A percentile compares a stretch with the other conserved stretches of the same genome.
Conservation (phyloP, 1,284 basidiomycete species). For the Bjerkandera adusta region DNA sequence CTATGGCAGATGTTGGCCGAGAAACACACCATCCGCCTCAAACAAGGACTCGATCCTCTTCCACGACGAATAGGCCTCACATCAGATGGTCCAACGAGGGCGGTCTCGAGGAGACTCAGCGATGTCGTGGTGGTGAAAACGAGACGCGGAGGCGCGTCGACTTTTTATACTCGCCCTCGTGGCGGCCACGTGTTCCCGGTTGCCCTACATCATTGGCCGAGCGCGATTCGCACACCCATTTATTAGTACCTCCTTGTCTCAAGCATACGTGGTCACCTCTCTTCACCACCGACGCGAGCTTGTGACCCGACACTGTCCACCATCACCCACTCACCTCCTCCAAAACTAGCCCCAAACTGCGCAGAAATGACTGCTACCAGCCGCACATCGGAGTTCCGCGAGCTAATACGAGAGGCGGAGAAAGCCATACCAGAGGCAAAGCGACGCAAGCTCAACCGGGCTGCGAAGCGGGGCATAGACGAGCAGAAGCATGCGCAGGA, state of each 20-base stretch:
- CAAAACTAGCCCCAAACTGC: too few relatives aligned
- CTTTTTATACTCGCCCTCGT: conserved; percentile 17
- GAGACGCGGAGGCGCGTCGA: conserved; percentile 7
- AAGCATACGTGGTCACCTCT: too few relatives aligned
- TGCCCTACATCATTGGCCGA: too few relatives aligned
- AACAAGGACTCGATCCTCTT: conserved; percentile 59
- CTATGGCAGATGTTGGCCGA: conserved; percentile 66
- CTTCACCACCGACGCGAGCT: too few relatives aligned
- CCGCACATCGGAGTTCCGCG: conserved; percentile 61
- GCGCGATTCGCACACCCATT: too few relatives aligned
- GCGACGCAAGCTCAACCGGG: conserved; percentile 45
- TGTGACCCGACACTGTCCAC: background rate
- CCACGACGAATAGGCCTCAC: conserved; percentile 31
- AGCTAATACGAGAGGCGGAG: conserved; percentile 47
- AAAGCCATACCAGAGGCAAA: conserved; percentile 43
- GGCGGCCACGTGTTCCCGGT: conserved; percentile 19
- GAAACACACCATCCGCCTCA: conserved; percentile 60
- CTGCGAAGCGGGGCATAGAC: conserved; percentile 33
- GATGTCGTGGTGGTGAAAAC: conserved; percentile 24
- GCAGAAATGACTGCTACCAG: conserved; percentile 34
- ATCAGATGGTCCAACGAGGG: conserved; percentile 14
- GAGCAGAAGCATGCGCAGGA: conserved; percentile 34
- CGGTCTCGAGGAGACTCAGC: conserved; percentile 25
- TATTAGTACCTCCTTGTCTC: too few relatives aligned
- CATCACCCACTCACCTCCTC: background rate